A percentile compares a stretch with the other conserved stretches of the same genome.
Evolutionary conservation across 2,329 filamentous ascomycete species (phyloP).

Genomic region (Xylaria sp.): DNA sequence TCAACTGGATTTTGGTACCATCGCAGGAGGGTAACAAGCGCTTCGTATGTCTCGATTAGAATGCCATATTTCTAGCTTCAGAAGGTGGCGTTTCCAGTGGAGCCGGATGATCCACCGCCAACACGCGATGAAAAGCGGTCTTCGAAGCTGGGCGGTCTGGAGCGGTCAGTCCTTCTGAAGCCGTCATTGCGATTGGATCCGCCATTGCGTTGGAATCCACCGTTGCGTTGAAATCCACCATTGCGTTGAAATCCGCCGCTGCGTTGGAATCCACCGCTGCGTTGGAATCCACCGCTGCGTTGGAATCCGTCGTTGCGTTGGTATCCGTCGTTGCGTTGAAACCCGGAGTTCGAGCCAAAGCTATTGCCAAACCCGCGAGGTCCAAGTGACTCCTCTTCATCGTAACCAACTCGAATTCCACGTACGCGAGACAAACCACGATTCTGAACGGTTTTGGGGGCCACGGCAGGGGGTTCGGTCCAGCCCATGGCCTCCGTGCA

Average conservation of each 20-base stretch:
- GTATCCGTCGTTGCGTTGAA: background rate
- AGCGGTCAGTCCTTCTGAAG: background rate
- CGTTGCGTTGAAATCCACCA: background rate
- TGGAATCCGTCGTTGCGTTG: no score
- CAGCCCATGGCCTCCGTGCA: conserved; percentile 63
- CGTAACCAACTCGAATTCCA: conserved; percentile 45
- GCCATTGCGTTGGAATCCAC: background rate
- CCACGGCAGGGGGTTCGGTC: conserved; percentile 58
- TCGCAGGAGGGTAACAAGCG: conserved; percentile 12
- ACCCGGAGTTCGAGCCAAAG: background rate
- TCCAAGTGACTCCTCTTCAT: conserved; percentile 17
- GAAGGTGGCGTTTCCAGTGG: conserved; percentile 8
- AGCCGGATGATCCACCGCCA: background rate
- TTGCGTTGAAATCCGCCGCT: background rate
- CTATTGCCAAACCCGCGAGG: background rate
- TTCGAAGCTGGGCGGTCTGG: conserved; percentile 9
- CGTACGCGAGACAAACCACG: conserved; percentile 46
- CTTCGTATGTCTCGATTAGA: conserved; percentile 21
- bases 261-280: background rate
- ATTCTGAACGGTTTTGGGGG: conserved; percentile 38
- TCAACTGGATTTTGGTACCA: conserved; percentile 5
- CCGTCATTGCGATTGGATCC: background rate
- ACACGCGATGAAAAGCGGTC: conserved; percentile 12
- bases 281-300: background rate
- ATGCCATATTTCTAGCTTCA: conserved; percentile 15